phyloP scores from a whole-genome alignment of 2,329 filamentous ascomycete species.

The Aspergillus candidus region DNA sequence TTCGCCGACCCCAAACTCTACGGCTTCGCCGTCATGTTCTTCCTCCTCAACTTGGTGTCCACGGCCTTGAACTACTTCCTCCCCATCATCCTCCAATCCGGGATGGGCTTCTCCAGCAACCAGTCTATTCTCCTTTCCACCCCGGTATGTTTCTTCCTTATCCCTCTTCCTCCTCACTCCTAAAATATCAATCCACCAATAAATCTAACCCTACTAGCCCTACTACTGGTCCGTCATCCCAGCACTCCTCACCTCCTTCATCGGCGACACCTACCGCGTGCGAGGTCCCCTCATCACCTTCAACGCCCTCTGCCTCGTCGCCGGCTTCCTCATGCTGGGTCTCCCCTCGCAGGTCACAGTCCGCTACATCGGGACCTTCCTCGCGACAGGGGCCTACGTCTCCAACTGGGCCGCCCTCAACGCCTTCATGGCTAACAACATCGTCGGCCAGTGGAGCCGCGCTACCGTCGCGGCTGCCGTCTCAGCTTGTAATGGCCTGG shows the following conservation, averaged over 20 bases:
- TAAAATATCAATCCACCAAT: neutral
- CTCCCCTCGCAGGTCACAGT: conserved; percentile 54
- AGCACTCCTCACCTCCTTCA: conserved; percentile 55
- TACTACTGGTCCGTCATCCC: conserved; percentile 63
- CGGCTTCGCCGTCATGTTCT: conserved; percentile 59
- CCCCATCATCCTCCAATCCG: conserved; percentile 52
- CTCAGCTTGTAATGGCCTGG: conserved; percentile 57
- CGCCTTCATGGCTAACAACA: conserved; percentile 58
- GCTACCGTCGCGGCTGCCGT: conserved; percentile 56
- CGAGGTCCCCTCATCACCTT: conserved; percentile 60
- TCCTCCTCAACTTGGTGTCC: conserved; percentile 61
- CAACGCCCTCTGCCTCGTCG: conserved; percentile 57
- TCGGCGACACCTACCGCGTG: conserved; percentile 56
- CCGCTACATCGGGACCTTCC: conserved; percentile 59
- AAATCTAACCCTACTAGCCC: conserved; percentile 32
- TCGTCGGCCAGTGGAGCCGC: conserved; percentile 60
- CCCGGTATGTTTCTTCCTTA: no score
- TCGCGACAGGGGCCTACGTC: conserved; percentile 63
- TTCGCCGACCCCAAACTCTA: conserved; percentile 58
- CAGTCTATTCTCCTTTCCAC: conserved; percentile 57
- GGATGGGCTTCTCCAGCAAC: conserved; percentile 50
- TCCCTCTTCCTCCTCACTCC: no score
- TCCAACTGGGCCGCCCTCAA: conserved; percentile 64
- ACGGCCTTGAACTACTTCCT: conserved; percentile 62
- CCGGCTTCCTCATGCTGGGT: conserved; percentile 61